These are phyloP conservation scores for Nakazawaea sp. DNA, from an alignment of 805 yeast genomes.

Conservation along the genomic window DNA sequence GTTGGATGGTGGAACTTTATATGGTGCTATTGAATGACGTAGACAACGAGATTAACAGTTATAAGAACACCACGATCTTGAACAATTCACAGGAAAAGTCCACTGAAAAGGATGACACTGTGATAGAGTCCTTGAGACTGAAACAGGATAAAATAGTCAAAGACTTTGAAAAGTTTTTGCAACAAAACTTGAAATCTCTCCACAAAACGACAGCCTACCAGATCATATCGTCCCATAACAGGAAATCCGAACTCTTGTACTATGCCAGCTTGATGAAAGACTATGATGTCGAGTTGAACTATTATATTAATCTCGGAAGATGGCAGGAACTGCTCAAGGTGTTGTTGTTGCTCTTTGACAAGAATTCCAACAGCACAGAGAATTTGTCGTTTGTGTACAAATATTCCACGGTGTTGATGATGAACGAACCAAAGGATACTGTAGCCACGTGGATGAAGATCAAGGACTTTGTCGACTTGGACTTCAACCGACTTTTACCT, in stretches of 20 bases:
- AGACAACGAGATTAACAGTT: constrained; percentile 24
- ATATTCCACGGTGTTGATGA: constrained; percentile 60
- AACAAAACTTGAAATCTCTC: constrained; percentile 36
- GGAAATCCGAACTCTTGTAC: constrained; percentile 53
- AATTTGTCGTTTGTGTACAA: constrained; percentile 42
- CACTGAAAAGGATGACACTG: constrained; percentile 19
- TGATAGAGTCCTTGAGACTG: constrained; percentile 25
- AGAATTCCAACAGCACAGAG: constrained; percentile 22
- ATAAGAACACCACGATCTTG: constrained; percentile 12
- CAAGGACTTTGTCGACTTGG: constrained; percentile 26
- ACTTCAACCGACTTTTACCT: constrained; percentile 64
- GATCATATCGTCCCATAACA: constrained; percentile 59
- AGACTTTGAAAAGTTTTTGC: constrained; percentile 43
- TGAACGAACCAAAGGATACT: constrained; percentile 63
- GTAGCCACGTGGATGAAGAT: constrained; percentile 72
- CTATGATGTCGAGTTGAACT: constrained; percentile 57
- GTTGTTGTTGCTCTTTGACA: constrained; percentile 34
- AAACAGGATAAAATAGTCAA: constrained; percentile 19
- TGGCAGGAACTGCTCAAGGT: constrained; percentile 71
- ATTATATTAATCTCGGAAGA: constrained; percentile 60
- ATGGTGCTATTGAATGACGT: constrained; percentile 37
- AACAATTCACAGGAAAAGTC: constrained; percentile 10
- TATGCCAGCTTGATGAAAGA: constrained; percentile 68
- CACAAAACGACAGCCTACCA: constrained; percentile 69
- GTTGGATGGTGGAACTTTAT: constrained; percentile 61